Conservation (phyloP, 2,329 filamentous ascomycete species). For the Colletotrichum theobromicola region DNA sequence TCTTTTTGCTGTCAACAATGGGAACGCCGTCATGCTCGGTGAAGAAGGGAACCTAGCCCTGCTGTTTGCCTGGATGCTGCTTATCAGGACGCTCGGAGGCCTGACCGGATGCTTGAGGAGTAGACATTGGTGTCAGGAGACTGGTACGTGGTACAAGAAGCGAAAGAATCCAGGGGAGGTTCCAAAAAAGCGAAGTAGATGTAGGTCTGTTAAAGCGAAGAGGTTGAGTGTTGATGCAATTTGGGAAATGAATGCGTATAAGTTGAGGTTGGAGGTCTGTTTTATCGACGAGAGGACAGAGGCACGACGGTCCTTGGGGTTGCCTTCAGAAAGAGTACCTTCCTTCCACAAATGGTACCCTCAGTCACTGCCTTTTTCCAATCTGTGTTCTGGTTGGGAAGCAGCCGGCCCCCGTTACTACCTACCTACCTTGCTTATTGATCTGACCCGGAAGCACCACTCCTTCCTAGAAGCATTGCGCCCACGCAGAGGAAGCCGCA, state of each 20-base stretch:
- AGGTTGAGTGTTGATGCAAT: background rate
- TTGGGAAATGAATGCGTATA: background rate
- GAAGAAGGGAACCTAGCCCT: slow-evolving; percentile 12
- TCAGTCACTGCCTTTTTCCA: background rate
- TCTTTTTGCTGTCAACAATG: background rate
- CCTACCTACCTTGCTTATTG: background rate
- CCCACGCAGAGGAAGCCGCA: background rate
- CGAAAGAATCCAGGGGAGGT: background rate
- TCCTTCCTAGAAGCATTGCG: background rate
- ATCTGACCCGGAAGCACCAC: background rate
- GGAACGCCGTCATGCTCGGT: slow-evolving; percentile 9
- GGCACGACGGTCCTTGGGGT: background rate
- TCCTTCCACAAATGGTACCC: background rate
- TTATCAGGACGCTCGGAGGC: background rate
- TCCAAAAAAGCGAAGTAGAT: background rate
- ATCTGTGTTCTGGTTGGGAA: background rate
- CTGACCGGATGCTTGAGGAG: background rate
- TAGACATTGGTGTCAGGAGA: background rate
- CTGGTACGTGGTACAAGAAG: background rate
- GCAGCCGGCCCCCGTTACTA: background rate
- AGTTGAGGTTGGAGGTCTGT: background rate
- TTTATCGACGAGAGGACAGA: background rate
- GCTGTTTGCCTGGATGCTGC: background rate
- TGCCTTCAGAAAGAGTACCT: background rate
- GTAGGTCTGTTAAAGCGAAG: background rate